Percentiles rank a stretch among this genome's conserved stretches.
Conservation (phyloP, 2,329 filamentous ascomycete species). For the Zarea fungicola region DNA sequence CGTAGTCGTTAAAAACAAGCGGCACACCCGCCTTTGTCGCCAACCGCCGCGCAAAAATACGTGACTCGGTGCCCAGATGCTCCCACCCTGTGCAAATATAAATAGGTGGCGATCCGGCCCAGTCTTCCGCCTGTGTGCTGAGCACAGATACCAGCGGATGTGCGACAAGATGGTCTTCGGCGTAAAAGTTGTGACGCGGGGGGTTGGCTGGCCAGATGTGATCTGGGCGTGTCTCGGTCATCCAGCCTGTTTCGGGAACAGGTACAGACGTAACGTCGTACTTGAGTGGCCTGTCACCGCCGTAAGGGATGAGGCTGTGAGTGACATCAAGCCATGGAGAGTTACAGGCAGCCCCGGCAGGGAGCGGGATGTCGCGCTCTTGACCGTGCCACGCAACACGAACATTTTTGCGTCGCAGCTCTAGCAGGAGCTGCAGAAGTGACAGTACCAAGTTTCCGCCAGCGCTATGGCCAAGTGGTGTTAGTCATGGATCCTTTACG, state of each 20-base stretch:
- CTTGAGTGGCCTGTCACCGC: constrained; percentile 17
- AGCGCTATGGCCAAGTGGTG: constrained; percentile 41
- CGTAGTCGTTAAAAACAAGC: constrained; percentile 66
- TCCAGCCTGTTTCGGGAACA: constrained; percentile 23
- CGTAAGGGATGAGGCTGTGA: constrained; percentile 39
- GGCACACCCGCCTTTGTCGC: constrained; percentile 47
- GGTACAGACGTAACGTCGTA: constrained; percentile 47
- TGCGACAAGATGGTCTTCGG: constrained; percentile 45
- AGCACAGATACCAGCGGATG: constrained; percentile 68
- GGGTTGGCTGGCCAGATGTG: constrained; percentile 52
- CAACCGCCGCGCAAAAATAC: constrained; percentile 53
- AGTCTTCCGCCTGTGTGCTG: constrained; percentile 42
- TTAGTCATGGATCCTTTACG: too few relatives aligned
- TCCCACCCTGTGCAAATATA: constrained; percentile 69
- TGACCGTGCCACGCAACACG: constrained; percentile 57
- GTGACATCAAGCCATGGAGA: constrained; percentile 71
- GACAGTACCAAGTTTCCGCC: constrained; percentile 66
- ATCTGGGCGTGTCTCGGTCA: constrained; percentile 35
- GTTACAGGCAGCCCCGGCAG: constrained; percentile 57
- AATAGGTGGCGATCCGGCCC: constrained; percentile 59
- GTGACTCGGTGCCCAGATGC: constrained; percentile 62
- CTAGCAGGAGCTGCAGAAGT: constrained; percentile 63
- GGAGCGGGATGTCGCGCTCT: constrained; percentile 55
- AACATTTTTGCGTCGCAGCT: constrained; percentile 45
- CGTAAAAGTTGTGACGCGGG: constrained; percentile 49